Base-by-base conservation (phyloP, 148 eudicot species). In the Persicaria tinctoria region DNA sequence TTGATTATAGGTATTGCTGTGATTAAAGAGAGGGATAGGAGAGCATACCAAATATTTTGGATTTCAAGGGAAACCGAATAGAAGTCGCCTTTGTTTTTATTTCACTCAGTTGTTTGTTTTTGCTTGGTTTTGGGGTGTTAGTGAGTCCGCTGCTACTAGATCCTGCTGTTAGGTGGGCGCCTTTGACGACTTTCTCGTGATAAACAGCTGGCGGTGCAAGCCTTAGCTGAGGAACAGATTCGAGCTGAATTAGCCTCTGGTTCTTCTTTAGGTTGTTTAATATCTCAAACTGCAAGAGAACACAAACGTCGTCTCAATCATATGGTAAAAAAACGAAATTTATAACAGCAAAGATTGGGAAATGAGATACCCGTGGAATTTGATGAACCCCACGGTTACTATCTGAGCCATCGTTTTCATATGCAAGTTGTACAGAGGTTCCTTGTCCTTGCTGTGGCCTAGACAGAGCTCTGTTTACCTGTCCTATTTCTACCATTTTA, bases 151-250 rank as follows among this genome's bases (percentile, higher is more conserved):
- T 81, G 74, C 80, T 86, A 73, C 86, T 89, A 72, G 78, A 86
- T 46, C 84, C 86, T 2, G 70, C 57, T 66, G 78, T 72, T 62
- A 79, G 51, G 74, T 79, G 74, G 57, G 45, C 76, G 66, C 92
- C 83, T 83, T 90, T 91, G 89, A 82, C 89, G 56, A 94, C 85
- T 83, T 94, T 94, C 56, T 94, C 98, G 72, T 94, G 97, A 83
- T 94, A 94, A 79, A 91, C 87, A 78, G 96, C 91, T 23, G 98
- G 98, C 9, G 98, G 98, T 57, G 98, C 97, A 82, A 94, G 95
- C 87, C 91, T 90, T 86, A 94, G 69, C 76, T 78, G 93, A 51
- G 96, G 91, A 83, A 85, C 74, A 72, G 80, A 87, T 74, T 94
- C 97, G 48, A 80, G 83, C 76, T 85, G 88, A 16, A 83, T 78